Base-by-base conservation (phyloP, 2,329 filamentous ascomycete genomes). In the Alternaria gaisen region DNA sequence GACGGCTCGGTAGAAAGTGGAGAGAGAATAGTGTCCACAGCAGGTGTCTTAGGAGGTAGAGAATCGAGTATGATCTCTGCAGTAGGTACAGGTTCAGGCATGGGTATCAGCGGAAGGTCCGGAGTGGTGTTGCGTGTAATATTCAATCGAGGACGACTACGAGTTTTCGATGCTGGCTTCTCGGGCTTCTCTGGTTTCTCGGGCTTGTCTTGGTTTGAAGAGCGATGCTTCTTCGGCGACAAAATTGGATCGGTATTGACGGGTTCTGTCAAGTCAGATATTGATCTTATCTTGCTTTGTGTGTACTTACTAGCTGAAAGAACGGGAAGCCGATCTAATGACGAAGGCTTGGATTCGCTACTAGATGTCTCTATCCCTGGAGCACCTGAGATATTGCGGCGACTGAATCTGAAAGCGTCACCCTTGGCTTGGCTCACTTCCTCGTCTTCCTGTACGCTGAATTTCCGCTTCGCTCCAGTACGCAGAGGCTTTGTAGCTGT, bases 401-500 rank as follows among this genome's bases (percentile, higher is more conserved):
- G 79, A 63, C 77, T 84, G 69, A 82, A 85, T 12, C 78, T 79
- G 69, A 85, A 85, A 28, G 80, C 76, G 20, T 82, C 83, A 7
- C 66, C 48, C 42, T 72, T 67, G 38, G 64, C 26, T 8, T 72
- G 71, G 26, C 66, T 70, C 43, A 67, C 67, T 26, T 82, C 81
- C 20, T 85, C 83, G 11, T 82, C 82, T 40, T 87, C 84, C 41
- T 84, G 80, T 18, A 83, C 81, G 56, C 80, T 84, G 53, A 88
- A 82, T 70, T 88, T 88, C 50, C 86, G 81, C 75, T 88, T 88
- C 24, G 84, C 81, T 18, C 84, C 84, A 51, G 81, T 81, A 52
- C 82, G 81, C 4, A 80, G 67, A 5, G 75, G 48, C 56, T 75
- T 75, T 28, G 53, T 55, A 11, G 63, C 55, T 18, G 47, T 58